These are phyloP conservation scores for Diplocarpon mali DNA, from an alignment of 2,329 filamentous ascomycete species.

Conservation along the genomic window DNA sequence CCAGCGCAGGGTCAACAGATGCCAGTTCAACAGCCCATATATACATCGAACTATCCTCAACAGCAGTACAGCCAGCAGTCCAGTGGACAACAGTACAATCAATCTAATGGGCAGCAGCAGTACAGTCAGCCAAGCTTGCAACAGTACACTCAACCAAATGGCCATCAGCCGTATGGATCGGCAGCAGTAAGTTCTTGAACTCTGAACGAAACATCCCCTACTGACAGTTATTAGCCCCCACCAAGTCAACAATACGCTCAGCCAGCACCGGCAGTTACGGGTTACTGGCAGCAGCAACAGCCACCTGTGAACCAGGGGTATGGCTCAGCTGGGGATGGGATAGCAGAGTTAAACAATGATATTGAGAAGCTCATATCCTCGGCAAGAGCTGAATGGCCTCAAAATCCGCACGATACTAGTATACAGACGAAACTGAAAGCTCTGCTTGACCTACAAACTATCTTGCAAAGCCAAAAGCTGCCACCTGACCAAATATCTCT, in stretches of 20 bases:
- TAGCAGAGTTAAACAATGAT: conserved; percentile 72
- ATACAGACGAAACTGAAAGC: conserved; percentile 73
- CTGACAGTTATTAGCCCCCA: conserved; percentile 7
- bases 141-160: conserved; percentile 11
- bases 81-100: conserved; percentile 2
- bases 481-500: conserved; percentile 72
- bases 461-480: conserved; percentile 67
- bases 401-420: conserved; percentile 63
- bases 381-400: conserved; percentile 63
- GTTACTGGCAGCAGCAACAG: conserved; percentile 23
- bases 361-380: conserved; percentile 67
- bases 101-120: conserved; percentile 11
- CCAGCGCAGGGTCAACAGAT: conserved; percentile 2
- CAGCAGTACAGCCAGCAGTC: conserved; percentile 6
- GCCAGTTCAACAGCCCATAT: neutral
- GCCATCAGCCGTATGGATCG: conserved; percentile 19
- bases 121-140: conserved; percentile 1
- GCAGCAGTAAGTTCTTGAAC: conserved; percentile 19
- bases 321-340: conserved; percentile 39
- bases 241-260: conserved; percentile 28
- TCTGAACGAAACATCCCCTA: neutral
- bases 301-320: conserved; percentile 23
- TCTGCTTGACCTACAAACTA: conserved; percentile 71
- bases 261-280: conserved; percentile 27
- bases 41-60: conserved; percentile 2